Conservation (phyloP, 2,329 filamentous ascomycete species). For the Colletotrichum tanaceti region DNA sequence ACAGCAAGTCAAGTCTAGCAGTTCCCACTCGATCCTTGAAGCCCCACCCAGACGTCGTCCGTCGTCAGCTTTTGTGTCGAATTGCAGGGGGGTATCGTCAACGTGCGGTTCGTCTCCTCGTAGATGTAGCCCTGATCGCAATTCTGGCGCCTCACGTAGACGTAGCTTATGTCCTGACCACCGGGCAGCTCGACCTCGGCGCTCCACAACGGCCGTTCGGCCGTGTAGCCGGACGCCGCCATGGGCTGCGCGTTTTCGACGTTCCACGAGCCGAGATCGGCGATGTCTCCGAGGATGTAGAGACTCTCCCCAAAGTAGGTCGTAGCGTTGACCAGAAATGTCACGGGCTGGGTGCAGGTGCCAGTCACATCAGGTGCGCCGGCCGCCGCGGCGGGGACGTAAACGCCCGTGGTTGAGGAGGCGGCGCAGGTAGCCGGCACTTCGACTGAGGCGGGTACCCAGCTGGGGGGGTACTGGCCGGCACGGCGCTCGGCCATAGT, state of each 20-base stretch:
- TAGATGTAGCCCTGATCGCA: constrained; percentile 56
- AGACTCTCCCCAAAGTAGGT: constrained; percentile 62
- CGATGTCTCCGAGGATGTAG: constrained; percentile 56
- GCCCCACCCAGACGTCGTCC: constrained; percentile 55
- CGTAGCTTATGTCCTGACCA: constrained; percentile 57
- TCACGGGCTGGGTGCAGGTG: constrained; percentile 51
- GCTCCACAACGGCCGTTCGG: constrained; percentile 58
- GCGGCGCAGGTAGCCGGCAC: constrained; percentile 46
- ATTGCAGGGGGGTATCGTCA: constrained; percentile 53
- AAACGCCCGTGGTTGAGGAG: constrained; percentile 46
- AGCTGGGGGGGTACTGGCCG: constrained; percentile 48
- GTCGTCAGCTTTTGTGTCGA: constrained; percentile 45
- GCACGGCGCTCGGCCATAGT: constrained; percentile 56
- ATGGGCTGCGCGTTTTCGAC: constrained; percentile 53
- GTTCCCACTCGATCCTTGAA: constrained; percentile 45
- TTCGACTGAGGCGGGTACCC: constrained; percentile 43
- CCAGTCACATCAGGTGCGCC: constrained; percentile 50
- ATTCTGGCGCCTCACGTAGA: constrained; percentile 58
- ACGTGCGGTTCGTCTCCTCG: constrained; percentile 57
- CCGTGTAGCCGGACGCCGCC: constrained; percentile 55
- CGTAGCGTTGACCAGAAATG: constrained; percentile 58
- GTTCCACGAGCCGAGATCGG: constrained; percentile 58
- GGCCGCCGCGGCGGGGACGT: constrained; percentile 51
- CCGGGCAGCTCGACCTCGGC: constrained; percentile 54
- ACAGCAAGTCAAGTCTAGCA: constrained; percentile 24